phyloP scores from a whole-genome alignment of 306 rosid genomes.

The Ormosia emarginata region DNA sequence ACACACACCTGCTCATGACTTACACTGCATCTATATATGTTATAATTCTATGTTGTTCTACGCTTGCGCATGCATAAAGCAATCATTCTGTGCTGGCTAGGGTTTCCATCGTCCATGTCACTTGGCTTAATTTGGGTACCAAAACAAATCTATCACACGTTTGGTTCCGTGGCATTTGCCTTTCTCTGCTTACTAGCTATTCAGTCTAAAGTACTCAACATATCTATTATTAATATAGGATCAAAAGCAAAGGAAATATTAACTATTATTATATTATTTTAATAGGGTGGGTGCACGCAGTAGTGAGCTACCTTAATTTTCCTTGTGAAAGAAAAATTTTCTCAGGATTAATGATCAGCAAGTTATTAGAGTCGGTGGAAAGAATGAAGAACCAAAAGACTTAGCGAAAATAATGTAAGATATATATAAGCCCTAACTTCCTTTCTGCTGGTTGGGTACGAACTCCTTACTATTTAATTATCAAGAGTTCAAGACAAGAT shows the following conservation, averaged over 20 bases:
- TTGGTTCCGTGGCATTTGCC: not conserved
- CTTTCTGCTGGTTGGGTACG: not conserved
- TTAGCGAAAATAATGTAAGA: not conserved
- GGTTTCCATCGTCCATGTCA: conserved; percentile 31
- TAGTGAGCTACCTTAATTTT: not conserved
- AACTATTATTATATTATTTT: too few relatives aligned
- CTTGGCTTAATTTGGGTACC: not conserved
- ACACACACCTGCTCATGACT: conserved; percentile 30
- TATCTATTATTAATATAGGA: not conserved
- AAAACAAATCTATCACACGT: conserved; percentile 15
- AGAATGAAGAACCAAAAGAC: not conserved
- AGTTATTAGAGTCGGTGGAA: not conserved
- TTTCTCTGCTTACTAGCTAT: not conserved
- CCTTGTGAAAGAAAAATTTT: not conserved
- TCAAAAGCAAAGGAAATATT: not conserved
- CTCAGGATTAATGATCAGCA: not conserved
- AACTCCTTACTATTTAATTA: not conserved
- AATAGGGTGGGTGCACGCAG: too few relatives aligned
- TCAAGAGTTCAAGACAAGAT: not conserved
- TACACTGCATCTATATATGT: conserved; percentile 21
- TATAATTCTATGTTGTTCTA: conserved; percentile 41
- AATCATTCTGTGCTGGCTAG: conserved; percentile 49
- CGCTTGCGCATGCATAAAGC: conserved; percentile 61
- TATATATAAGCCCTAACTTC: not conserved
- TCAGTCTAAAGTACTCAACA: not conserved